Percentiles rank a stretch among this genome's conserved stretches.
Evolutionary conservation across 2,329 filamentous ascomycete genomes (phyloP).

Genomic region (Cladosporium velox): DNA sequence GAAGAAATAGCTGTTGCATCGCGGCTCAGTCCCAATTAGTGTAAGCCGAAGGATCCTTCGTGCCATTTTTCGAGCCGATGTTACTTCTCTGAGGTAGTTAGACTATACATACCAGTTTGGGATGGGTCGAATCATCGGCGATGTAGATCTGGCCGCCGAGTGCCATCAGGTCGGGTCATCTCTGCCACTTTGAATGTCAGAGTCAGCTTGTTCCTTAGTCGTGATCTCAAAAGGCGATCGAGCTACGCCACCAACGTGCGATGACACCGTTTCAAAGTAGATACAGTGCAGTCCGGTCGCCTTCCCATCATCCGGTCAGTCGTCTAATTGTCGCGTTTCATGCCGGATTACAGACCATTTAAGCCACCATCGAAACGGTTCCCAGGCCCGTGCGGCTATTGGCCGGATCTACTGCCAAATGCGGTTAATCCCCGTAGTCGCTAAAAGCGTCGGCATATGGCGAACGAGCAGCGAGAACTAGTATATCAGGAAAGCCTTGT

Average conservation of each 20-base stretch:
- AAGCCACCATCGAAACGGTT: neutral
- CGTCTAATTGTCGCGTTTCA: neutral
- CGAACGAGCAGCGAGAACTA: neutral
- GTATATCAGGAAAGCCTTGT: neutral
- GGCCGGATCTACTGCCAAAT: neutral
- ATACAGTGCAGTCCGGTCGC: neutral
- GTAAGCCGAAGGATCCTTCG: neutral
- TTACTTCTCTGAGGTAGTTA: too few relatives aligned
- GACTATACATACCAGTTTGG: too few relatives aligned
- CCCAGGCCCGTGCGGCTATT: neutral
- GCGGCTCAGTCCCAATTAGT: neutral
- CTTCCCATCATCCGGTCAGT: neutral
- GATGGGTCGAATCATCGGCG: neutral
- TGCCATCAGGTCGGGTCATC: neutral
- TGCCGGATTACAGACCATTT: neutral
- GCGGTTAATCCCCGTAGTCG: neutral
- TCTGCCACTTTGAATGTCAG: neutral
- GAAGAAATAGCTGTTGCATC: neutral
- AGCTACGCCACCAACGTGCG: neutral
- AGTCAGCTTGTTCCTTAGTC: neutral
- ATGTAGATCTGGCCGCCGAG: neutral
- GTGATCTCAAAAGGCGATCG: neutral
- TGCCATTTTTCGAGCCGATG: neutral
- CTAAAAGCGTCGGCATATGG: neutral
- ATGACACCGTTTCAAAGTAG: neutral